Base-by-base conservation (phyloP, 495 filamentous ascomycete genomes). In the Daldinia childiae region DNA sequence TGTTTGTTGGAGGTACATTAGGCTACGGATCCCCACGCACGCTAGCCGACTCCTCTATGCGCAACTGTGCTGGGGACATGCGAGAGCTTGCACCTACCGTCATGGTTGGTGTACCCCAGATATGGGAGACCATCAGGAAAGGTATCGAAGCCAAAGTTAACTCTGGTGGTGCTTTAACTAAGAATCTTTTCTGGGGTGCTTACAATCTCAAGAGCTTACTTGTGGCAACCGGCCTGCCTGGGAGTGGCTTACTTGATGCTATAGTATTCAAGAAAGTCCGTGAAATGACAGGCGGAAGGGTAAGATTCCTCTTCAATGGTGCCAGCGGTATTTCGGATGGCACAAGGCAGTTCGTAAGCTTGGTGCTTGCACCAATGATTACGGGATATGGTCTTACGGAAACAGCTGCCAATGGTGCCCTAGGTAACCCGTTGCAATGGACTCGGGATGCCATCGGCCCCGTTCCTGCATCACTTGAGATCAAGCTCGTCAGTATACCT, bases 301-400 rank as follows among this genome's bases (percentile, higher is more conserved):
- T 88, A 32, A 86, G 82, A 32, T 86, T 87, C 68, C 89, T 95
- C 83, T 87, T 95, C 55, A 93, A 93, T 24, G 94, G 94, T 34
- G 95, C 93, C 11, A 92, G 91, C 17, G 94, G 94, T 19, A 87
- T 98, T 58, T 89, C 95, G 60, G 88, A 90, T 6, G 82, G 83
- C 14, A 87, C 96, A 9, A 89, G 93, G 62, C 86, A 90, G 63
- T 96, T 97, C 81, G 83, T 97, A 72, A 90, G 92, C 57, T 83
- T 92, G 59, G 88, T 90, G 39, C 88, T 94, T 32, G 89, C 89
- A 7, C 84, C 90, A 68, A 90, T 98, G 80, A 69, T 90, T 12
- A 91, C 91, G 79, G 94, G 94, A 45, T 98, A 97, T 79, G 94
- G 94, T 15, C 81, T 98, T 50, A 98, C 94, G 3, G 94, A 98